Evolutionary conservation across 2,329 filamentous ascomycete genomes (phyloP).

Genomic region (Aureobasidium sp.): DNA sequence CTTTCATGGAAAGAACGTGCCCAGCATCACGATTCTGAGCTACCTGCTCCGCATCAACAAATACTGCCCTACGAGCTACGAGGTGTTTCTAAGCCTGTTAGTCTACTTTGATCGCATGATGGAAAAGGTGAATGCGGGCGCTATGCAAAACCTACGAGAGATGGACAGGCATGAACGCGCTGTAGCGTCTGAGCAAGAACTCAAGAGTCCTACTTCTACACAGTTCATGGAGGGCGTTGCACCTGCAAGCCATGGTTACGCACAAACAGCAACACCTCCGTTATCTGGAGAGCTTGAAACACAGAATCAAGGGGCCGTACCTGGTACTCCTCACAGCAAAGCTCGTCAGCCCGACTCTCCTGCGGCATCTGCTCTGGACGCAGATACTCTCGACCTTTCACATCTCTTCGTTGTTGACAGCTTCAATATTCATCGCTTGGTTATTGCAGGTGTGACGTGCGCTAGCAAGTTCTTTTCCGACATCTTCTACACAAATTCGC

Average conservation of each 20-base stretch:
- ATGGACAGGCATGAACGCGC: slow-evolving; percentile 40
- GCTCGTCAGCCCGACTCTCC: slow-evolving; percentile 24
- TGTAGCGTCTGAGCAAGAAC: slow-evolving; percentile 21
- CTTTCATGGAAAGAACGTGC: slow-evolving; percentile 97
- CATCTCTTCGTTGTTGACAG: slow-evolving; percentile 94
- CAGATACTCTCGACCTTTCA: slow-evolving; percentile 45
- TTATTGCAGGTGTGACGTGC: slow-evolving; percentile 95
- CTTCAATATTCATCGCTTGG: slow-evolving; percentile 94
- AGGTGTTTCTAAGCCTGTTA: slow-evolving; percentile 89
- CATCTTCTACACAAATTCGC: slow-evolving; percentile 97
- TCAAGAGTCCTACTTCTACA: slow-evolving; percentile 12
- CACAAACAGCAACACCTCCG: slow-evolving; percentile 43
- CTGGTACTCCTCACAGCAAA: slow-evolving; percentile 32
- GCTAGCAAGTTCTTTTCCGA: slow-evolving; percentile 99
- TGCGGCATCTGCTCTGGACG: slow-evolving; percentile 18
- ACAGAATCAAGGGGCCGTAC: slow-evolving; percentile 27
- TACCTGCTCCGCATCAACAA: slow-evolving; percentile 96
- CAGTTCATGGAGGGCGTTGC: slow-evolving; percentile 25
- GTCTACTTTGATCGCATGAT: slow-evolving; percentile 99
- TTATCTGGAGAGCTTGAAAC: slow-evolving; percentile 43
- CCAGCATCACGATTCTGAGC: slow-evolving; percentile 92
- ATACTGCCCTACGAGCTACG: slow-evolving; percentile 97
- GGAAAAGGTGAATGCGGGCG: slow-evolving; percentile 80
- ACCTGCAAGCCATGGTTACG: slow-evolving; percentile 24
- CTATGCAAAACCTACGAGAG: slow-evolving; percentile 57